These are phyloP conservation scores for Discostella stelligeroides DNA, from an alignment of 108 stramenopile species.

Conservation along the genomic window DNA sequence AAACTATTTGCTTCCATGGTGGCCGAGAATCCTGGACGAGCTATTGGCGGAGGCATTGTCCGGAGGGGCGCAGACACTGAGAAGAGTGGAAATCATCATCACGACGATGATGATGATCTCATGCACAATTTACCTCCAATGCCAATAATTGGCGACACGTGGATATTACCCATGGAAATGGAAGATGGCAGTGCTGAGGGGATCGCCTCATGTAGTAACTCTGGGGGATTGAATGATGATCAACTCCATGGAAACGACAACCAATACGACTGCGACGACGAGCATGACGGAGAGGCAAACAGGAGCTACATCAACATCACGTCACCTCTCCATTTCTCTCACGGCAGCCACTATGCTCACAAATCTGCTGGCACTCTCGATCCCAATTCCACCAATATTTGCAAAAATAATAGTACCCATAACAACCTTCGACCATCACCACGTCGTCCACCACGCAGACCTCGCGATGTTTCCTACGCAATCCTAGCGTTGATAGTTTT, in stretches of 20 bases:
- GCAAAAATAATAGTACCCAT: conserved; percentile 8
- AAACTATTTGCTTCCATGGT: conserved; percentile 25
- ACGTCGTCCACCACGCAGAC: conserved; percentile 53
- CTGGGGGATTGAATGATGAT: too few relatives aligned
- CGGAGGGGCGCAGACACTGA: too few relatives aligned
- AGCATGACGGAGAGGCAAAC: not conserved
- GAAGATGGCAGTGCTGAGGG: too few relatives aligned
- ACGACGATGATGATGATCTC: not conserved
- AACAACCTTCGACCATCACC: conserved; percentile 20
- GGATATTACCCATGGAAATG: not conserved
- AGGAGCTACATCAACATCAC: conserved; percentile 7
- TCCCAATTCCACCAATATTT: not conserved
- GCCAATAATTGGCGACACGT: conserved; percentile 11
- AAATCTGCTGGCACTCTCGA: too few relatives aligned
- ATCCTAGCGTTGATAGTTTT: conserved; percentile 57
- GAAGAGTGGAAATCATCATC: not conserved
- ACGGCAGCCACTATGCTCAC: too few relatives aligned
- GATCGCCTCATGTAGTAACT: too few relatives aligned
- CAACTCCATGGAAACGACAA: not conserved
- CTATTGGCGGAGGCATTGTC: too few relatives aligned
- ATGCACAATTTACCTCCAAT: conserved; percentile 7
- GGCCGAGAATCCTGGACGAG: not conserved
- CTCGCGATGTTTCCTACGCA: conserved; percentile 56
- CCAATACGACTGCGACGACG: not conserved
- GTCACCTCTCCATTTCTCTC: not conserved